Evolutionary conservation across 306 rosid species (phyloP).

Genomic region (Inga leiocalycina): DNA sequence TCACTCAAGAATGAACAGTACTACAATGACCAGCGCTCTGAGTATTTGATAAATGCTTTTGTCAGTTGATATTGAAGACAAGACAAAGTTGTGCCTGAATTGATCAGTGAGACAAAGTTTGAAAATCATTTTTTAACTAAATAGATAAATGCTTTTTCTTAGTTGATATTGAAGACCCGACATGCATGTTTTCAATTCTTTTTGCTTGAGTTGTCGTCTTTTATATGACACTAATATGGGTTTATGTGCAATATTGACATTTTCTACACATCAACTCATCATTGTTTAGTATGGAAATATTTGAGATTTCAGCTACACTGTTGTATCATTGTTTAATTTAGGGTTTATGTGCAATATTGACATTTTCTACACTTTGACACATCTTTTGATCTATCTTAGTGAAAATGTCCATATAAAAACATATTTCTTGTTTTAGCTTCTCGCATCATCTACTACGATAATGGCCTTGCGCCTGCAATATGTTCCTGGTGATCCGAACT

Average conservation of each 20-base stretch:
- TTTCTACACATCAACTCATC: background rate
- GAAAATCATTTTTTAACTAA: background rate
- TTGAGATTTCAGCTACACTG: background rate
- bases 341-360: background rate
- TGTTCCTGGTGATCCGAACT: slow-evolving; percentile 77
- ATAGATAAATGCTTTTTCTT: background rate
- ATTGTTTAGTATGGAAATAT: background rate
- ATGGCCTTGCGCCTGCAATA: slow-evolving; percentile 74
- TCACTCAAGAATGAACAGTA: background rate
- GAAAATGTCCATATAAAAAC: slow-evolving; percentile 33
- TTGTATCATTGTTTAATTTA: background rate
- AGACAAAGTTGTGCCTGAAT: background rate
- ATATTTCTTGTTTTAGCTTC: slow-evolving; percentile 62
- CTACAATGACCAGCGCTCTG: background rate
- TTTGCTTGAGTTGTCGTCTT: background rate
- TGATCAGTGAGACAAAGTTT: background rate
- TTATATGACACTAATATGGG: background rate
- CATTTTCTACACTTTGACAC: background rate
- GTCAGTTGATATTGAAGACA: too few species aligned
- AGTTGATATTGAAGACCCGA: background rate
- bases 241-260: background rate
- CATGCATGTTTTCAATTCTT: background rate
- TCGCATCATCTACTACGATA: slow-evolving; percentile 65
- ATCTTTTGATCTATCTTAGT: background rate
- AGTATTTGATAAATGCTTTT: background rate